Percentiles rank a stretch among this genome's conserved stretches.
Evolutionary conservation across 2,329 filamentous ascomycete genomes (phyloP).

Genomic region (Beauveria brongniartii): DNA sequence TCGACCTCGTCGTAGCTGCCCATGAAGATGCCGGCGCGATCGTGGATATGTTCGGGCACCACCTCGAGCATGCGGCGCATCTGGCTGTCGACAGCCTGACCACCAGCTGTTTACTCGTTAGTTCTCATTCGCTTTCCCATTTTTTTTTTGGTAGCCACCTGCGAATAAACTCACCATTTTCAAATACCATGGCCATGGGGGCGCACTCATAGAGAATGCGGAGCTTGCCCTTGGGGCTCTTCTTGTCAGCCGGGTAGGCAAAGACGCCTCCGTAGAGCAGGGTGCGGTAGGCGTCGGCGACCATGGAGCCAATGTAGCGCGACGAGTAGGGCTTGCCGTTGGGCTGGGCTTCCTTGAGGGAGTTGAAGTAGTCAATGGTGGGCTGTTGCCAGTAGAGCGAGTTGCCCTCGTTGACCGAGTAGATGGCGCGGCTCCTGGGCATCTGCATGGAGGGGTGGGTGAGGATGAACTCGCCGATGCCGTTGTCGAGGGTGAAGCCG

Average conservation of each 20-base stretch:
- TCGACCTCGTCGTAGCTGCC: conserved; percentile 92
- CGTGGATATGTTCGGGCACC: conserved; percentile 86
- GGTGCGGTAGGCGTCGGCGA: conserved; percentile 94
- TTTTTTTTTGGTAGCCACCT: too few species aligned
- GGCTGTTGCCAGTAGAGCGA: conserved; percentile 90
- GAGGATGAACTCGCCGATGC: conserved; percentile 96
- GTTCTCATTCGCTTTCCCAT: neutral
- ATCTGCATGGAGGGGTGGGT: conserved; percentile 93
- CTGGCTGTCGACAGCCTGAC: conserved; percentile 81
- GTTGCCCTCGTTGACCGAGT: conserved; percentile 98
- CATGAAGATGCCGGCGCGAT: conserved; percentile 91
- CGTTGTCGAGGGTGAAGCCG: conserved; percentile 95
- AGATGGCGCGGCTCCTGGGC: conserved; percentile 73
- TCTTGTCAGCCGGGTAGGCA: conserved; percentile 94
- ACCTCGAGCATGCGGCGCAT: conserved; percentile 89
- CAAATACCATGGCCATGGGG: conserved; percentile 97
- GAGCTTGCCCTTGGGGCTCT: conserved; percentile 97
- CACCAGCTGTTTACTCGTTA: conserved; percentile 56
- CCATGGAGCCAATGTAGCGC: conserved; percentile 96
- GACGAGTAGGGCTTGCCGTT: conserved; percentile 85
- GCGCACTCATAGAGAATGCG: conserved; percentile 97
- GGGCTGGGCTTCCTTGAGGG: conserved; percentile 69
- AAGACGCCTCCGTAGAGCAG: conserved; percentile 94
- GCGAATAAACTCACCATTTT: conserved; percentile 65
- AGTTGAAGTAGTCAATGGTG: conserved; percentile 81